phyloP scores from a whole-genome alignment of 768 basidiomycete species.

The Artomyces pyxidatus region DNA sequence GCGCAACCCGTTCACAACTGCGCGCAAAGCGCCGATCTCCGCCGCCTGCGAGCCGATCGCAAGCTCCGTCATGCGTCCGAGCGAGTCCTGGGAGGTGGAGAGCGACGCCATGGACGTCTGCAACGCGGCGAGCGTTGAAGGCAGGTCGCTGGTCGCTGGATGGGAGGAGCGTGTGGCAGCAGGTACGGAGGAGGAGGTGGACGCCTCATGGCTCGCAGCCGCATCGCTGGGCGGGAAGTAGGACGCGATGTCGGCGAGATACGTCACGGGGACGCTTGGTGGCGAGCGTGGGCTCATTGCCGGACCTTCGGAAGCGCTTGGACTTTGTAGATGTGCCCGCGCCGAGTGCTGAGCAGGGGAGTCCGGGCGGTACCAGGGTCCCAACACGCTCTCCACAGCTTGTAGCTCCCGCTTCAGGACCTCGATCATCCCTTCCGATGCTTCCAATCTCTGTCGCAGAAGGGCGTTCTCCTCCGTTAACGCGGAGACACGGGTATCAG shows the following conservation, averaged over 20 bases:
- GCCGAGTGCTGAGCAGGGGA: conserved; percentile 1
- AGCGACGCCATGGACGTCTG: conserved; percentile 8
- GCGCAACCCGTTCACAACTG: conserved; percentile 12
- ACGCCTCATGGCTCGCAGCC: background rate
- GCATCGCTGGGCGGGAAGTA: conserved; percentile 8
- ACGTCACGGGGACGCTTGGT: background rate
- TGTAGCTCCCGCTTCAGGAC: conserved; percentile 49
- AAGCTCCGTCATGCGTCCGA: conserved; percentile 9
- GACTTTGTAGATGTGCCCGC: background rate
- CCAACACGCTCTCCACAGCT: conserved; percentile 46
- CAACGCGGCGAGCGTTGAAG: conserved; percentile 4
- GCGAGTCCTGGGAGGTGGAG: conserved; percentile 9
- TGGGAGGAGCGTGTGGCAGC: background rate
- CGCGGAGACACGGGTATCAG: conserved; percentile 24
- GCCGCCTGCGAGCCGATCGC: conserved; percentile 11
- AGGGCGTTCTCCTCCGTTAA: conserved; percentile 58
- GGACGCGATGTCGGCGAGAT: conserved; percentile 10
- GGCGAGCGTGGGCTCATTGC: background rate
- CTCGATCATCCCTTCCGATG: conserved; percentile 48
- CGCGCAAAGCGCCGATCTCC: conserved; percentile 14
- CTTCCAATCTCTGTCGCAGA: conserved; percentile 49
- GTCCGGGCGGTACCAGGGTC: conserved; percentile 51
- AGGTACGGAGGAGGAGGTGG: background rate
- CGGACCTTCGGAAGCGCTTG: background rate
- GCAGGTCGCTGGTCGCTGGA: background rate